These are phyloP conservation scores for Leishmania arabica DNA, from an alignment of 208 protist species.

Conservation along the genomic window DNA sequence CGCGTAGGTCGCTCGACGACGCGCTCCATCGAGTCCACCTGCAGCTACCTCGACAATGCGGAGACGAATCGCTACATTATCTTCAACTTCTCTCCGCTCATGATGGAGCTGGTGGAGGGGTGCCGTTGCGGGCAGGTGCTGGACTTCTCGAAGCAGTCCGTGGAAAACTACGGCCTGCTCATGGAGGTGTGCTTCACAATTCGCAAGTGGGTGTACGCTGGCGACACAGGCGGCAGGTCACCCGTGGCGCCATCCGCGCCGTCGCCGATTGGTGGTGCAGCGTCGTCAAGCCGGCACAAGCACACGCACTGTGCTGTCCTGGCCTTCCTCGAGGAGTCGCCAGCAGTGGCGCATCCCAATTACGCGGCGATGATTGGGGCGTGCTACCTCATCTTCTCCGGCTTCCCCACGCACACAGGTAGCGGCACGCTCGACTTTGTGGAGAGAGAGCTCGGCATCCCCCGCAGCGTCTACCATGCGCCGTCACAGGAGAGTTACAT, in stretches of 20 bases:
- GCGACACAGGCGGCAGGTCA: conserved; percentile 15
- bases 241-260: background rate
- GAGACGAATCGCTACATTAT: conserved; percentile 66
- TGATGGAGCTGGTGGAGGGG: conserved; percentile 68
- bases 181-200: conserved; percentile 82
- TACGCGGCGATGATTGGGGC: conserved; percentile 80
- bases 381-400: conserved; percentile 77
- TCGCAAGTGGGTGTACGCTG: conserved; percentile 59
- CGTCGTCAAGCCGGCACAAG: background rate
- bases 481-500: conserved; percentile 79
- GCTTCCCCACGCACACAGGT: conserved; percentile 48
- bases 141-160: conserved; percentile 73
- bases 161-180: conserved; percentile 70
- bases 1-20: conserved; percentile 43
- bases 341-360: conserved; percentile 52
- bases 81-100: conserved; percentile 84
- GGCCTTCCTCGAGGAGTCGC: conserved; percentile 70
- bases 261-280: conserved; percentile 4
- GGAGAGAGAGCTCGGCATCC: conserved; percentile 58
- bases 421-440: conserved; percentile 60
- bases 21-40: conserved; percentile 51
- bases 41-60: conserved; percentile 48
- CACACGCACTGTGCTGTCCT: conserved; percentile 61
- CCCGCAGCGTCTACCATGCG: conserved; percentile 54
- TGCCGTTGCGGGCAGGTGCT: conserved; percentile 65